These are phyloP conservation scores for Schwanniomyces occidentalis DNA, from an alignment of 805 yeast genomes.

Conservation along the genomic window DNA sequence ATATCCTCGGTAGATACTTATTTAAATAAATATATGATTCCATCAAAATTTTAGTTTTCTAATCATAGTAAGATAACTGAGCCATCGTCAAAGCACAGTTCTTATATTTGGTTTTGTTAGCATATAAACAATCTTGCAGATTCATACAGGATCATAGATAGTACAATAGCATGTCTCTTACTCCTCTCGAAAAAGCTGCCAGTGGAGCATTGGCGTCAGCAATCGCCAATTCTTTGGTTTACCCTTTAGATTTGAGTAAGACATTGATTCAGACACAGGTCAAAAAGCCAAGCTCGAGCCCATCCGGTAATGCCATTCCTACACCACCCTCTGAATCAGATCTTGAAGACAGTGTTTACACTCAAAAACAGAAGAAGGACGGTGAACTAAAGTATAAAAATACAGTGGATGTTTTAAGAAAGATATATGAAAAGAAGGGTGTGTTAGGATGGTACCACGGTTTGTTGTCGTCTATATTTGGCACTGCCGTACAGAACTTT, in stretches of 20 bases:
- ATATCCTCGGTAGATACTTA: too few relatives aligned
- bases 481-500: slow-evolving; percentile 76
- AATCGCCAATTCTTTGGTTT: slow-evolving; percentile 74
- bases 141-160: too few relatives aligned
- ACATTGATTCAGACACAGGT: slow-evolving; percentile 76
- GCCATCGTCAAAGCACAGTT: too few relatives aligned
- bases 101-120: too few relatives aligned
- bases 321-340: too few relatives aligned
- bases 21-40: too few relatives aligned
- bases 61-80: too few relatives aligned
- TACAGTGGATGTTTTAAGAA: slow-evolving; percentile 60
- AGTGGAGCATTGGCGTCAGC: slow-evolving; percentile 84
- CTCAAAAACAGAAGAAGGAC: slow-evolving; percentile 10
- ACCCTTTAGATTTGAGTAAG: slow-evolving; percentile 78
- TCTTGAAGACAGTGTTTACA: slow-evolving; percentile 8
- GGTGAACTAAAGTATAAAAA: slow-evolving; percentile 47
- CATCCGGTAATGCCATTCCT: too few relatives aligned
- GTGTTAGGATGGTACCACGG: slow-evolving; percentile 73
- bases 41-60: too few relatives aligned
- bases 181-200: slow-evolving; percentile 77
- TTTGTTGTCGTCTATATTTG: slow-evolving; percentile 61
- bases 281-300: too few relatives aligned
- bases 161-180: slow-evolving; percentile 52
- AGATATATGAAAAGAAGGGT: slow-evolving; percentile 62
- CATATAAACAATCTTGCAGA: too few relatives aligned